Percentiles rank a stretch among this genome's conserved stretches.
phyloP scores from a whole-genome alignment of 768 basidiomycete species.

The Lactifluus piperatus region DNA sequence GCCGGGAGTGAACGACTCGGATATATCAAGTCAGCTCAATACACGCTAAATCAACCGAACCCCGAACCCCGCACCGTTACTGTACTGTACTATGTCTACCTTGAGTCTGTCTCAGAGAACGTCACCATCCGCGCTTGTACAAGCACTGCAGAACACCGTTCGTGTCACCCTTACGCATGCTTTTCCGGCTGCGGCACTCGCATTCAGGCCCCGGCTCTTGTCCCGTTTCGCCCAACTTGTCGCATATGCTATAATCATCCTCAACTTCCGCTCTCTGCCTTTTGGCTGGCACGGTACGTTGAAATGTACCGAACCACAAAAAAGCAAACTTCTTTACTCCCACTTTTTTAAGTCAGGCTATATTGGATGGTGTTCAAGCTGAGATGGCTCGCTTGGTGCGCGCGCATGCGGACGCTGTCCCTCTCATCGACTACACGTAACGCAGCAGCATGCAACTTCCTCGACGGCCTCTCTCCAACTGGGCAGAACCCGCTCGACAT shows the following conservation, averaged over 20 bases:
- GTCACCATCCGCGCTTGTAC: not conserved
- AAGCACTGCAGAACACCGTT: not conserved
- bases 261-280: constrained; percentile 6
- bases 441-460: not conserved
- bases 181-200: not conserved
- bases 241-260: constrained; percentile 1
- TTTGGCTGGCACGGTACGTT: constrained; percentile 20
- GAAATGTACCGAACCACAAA: not conserved
- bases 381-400: not conserved
- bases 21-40: no score
- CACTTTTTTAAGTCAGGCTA: not conserved
- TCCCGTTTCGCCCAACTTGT: constrained; percentile 7
- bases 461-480: constrained; percentile 18
- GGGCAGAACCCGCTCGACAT: constrained; percentile 22
- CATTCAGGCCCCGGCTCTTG: not conserved
- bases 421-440: constrained; percentile 1
- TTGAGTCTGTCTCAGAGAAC: not conserved
- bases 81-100: no score
- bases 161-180: not conserved
- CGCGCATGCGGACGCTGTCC: constrained; percentile 4
- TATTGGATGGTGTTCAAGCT: constrained; percentile 9
- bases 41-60: no score
- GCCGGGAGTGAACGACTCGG: no score
- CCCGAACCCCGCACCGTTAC: no score
- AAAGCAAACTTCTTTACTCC: not conserved